A percentile compares a stretch with the other conserved stretches of the same genome.
Evolutionary conservation across 352 stramenopile species (phyloP).

Genomic region (Hyaloperonospora brassicae): DNA sequence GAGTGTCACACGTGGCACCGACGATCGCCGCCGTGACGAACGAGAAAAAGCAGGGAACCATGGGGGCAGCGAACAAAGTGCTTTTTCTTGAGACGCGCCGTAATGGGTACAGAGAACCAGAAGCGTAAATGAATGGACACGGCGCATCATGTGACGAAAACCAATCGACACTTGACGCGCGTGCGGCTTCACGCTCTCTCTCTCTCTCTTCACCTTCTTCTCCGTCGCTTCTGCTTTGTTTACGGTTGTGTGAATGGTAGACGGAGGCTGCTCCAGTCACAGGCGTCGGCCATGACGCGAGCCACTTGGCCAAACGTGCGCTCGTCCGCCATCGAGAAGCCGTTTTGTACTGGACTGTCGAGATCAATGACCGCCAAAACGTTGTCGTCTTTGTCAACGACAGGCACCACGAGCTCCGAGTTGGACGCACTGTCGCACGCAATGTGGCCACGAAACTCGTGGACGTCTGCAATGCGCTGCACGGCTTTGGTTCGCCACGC

Average conservation of each 20-base stretch:
- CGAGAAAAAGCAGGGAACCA: too few species aligned
- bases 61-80: too few species aligned
- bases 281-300: constrained; percentile 43
- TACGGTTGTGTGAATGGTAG: constrained; percentile 44
- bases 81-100: too few species aligned
- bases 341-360: constrained; percentile 60
- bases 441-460: constrained; percentile 75
- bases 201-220: too few species aligned
- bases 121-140: too few species aligned
- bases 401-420: constrained; percentile 74
- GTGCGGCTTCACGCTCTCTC: not conserved
- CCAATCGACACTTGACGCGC: not conserved
- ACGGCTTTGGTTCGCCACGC: constrained; percentile 53
- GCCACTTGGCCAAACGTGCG: constrained; percentile 56
- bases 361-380: constrained; percentile 73
- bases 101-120: too few species aligned
- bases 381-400: constrained; percentile 53
- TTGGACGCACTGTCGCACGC: constrained; percentile 71
- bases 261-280: constrained; percentile 57
- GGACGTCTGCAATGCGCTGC: constrained; percentile 69
- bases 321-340: constrained; percentile 66
- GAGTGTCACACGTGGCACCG: too few species aligned
- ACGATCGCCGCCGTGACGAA: too few species aligned
- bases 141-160: not conserved
- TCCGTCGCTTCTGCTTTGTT: constrained; percentile 5